phyloP scores from a whole-genome alignment of 2,329 filamentous ascomycete species.

The Nigrospora osmanthi region DNA sequence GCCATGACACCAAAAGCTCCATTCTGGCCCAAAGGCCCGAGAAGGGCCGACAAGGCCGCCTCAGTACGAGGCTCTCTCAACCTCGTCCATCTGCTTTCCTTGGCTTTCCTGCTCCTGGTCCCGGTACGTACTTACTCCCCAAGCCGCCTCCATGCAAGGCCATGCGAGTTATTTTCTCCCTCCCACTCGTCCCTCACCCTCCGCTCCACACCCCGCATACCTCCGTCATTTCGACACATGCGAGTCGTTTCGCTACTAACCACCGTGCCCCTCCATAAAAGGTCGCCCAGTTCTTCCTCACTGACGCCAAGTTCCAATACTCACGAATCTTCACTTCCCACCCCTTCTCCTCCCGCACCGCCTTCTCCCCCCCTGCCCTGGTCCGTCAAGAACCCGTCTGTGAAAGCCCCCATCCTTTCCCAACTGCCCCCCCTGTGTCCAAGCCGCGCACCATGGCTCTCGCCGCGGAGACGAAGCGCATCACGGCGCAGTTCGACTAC shows the following conservation, averaged over 20 bases:
- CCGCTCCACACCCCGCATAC: constrained; percentile 14
- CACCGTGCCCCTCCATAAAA: constrained; percentile 17
- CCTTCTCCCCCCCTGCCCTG: constrained; percentile 35
- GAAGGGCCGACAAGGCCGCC: constrained; percentile 1
- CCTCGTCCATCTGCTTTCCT: constrained; percentile 19
- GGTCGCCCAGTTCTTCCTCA: constrained; percentile 45
- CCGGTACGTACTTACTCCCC: constrained; percentile 20
- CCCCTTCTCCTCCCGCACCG: constrained; percentile 22
- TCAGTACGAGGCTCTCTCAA: constrained; percentile 7
- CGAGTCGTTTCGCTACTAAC: not conserved
- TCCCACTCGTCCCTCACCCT: constrained; percentile 10
- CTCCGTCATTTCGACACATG: constrained; percentile 10
- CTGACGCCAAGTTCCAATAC: constrained; percentile 38
- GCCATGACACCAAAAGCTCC: constrained; percentile 2
- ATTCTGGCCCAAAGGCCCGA: constrained; percentile 6
- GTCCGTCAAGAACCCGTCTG: constrained; percentile 40
- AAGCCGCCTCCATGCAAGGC: constrained; percentile 3
- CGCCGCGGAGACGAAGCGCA: constrained; percentile 64
- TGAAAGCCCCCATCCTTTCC: constrained; percentile 46
- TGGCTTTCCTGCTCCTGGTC: constrained; percentile 18
- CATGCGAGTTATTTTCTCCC: constrained; percentile 10
- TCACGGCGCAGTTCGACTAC: constrained; percentile 83
- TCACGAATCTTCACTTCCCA: constrained; percentile 23
- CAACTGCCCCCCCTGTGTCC: constrained; percentile 44
- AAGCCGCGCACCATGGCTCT: constrained; percentile 53